Conservation (phyloP, 2,329 filamentous ascomycete species). For the Scedosporium dehoogii region DNA sequence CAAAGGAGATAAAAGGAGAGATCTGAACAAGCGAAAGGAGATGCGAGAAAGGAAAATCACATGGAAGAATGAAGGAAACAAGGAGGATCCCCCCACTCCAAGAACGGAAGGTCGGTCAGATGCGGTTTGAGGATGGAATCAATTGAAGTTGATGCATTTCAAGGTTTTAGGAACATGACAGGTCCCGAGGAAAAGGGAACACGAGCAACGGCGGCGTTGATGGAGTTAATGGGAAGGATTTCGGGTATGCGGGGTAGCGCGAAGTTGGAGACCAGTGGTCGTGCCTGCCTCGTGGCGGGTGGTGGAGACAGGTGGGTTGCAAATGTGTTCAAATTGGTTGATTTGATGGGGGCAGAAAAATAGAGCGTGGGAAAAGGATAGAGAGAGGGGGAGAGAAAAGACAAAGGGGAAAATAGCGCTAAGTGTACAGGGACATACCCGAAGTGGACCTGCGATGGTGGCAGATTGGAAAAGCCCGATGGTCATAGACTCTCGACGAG, state of each 20-base stretch:
- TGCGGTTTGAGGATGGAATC: neutral
- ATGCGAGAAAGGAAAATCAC: neutral
- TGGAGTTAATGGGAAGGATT: neutral
- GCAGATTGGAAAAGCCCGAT: slow-evolving; percentile 1
- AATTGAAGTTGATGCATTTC: too few species aligned
- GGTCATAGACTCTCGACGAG: neutral
- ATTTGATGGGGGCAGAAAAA: neutral
- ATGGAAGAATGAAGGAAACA: too few species aligned
- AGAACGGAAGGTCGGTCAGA: neutral
- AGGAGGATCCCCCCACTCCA: too few species aligned
- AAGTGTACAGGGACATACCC: neutral
- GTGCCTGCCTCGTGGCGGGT: neutral
- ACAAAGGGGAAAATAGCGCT: neutral
- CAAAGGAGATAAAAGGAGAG: neutral
- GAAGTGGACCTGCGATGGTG: neutral
- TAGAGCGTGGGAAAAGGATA: neutral
- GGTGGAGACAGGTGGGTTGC: neutral
- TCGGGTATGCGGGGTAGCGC: neutral
- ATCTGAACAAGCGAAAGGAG: neutral
- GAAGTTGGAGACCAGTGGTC: too few species aligned
- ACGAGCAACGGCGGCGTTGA: neutral
- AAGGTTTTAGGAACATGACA: too few species aligned
- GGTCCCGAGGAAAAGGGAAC: too few species aligned
- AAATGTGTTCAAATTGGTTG: neutral
- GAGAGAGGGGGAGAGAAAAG: neutral